phyloP scores from a whole-genome alignment of 768 basidiomycete genomes.

The Butyriboletus loyo region DNA sequence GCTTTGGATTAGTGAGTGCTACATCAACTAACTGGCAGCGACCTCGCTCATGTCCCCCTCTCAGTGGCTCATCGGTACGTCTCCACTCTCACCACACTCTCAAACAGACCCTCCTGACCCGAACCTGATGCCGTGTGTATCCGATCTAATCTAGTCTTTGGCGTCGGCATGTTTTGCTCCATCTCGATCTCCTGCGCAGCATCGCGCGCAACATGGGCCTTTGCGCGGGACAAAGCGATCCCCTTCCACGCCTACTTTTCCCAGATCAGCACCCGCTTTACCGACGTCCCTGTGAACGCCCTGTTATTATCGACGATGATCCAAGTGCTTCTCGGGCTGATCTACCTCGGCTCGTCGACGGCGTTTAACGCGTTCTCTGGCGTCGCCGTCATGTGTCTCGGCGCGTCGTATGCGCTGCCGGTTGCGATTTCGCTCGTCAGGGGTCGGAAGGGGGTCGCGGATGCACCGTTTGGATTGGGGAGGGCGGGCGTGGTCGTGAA shows the following conservation, averaged over 20 bases:
- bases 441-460: constrained; percentile 41
- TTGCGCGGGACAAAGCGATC: constrained; percentile 64
- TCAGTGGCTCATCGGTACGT: constrained; percentile 44
- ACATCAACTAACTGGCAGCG: constrained; percentile 1
- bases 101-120: not conserved
- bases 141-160: constrained; percentile 42
- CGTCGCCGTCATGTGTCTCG: constrained; percentile 63
- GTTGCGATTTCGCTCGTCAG: constrained; percentile 50
- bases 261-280: constrained; percentile 37
- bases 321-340: constrained; percentile 58
- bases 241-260: constrained; percentile 51
- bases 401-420: constrained; percentile 62
- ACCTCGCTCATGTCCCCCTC: not conserved
- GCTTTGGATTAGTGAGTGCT: constrained; percentile 53
- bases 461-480: constrained; percentile 52
- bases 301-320: constrained; percentile 56
- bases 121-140: no score
- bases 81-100: not conserved
- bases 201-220: constrained; percentile 69
- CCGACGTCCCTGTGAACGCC: constrained; percentile 57
- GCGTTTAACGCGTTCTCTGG: constrained; percentile 70
- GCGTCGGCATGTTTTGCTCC: constrained; percentile 56
- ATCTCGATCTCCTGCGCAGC: constrained; percentile 66
- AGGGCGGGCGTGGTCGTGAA: constrained; percentile 46
- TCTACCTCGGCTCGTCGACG: constrained; percentile 58